A percentile compares a stretch with the other conserved stretches of the same genome.
Conservation (phyloP, 2,329 filamentous ascomycete species). For the Verticillium albo-atrum region DNA sequence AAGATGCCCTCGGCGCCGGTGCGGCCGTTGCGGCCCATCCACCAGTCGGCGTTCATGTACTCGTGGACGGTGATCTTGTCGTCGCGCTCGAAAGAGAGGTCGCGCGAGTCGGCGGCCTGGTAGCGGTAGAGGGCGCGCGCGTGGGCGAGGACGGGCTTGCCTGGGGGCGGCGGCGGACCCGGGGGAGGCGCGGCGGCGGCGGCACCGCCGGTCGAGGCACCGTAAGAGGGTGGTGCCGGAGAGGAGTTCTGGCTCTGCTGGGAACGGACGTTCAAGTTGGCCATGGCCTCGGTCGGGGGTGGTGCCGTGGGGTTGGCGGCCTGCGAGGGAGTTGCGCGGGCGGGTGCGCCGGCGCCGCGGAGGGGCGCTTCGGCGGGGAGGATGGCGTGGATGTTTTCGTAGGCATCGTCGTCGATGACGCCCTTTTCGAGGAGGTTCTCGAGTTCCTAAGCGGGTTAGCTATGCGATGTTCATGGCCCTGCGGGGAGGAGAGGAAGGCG, state of each 20-base stretch:
- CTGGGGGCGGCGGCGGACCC: conserved; percentile 25
- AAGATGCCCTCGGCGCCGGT: conserved; percentile 89
- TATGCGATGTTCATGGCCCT: neutral
- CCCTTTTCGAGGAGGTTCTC: conserved; percentile 82
- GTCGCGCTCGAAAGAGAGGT: conserved; percentile 75
- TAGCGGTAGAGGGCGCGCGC: conserved; percentile 84
- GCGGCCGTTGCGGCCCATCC: conserved; percentile 81
- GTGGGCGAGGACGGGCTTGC: conserved; percentile 60
- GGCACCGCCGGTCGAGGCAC: conserved; percentile 34
- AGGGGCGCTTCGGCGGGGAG: conserved; percentile 69
- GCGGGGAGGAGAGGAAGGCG: too few relatives aligned
- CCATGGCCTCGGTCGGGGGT: conserved; percentile 33
- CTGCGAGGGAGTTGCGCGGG: conserved; percentile 25
- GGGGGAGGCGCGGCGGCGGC: conserved; percentile 16
- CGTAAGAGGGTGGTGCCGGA: conserved; percentile 47
- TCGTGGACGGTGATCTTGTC: conserved; percentile 78
- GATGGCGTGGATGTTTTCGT: conserved; percentile 68
- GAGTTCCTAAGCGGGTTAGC: conserved; percentile 64
- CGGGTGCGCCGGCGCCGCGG: conserved; percentile 37
- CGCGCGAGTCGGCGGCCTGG: conserved; percentile 71
- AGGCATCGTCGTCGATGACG: conserved; percentile 70
- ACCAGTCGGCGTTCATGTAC: conserved; percentile 98
- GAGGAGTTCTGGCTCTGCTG: neutral
- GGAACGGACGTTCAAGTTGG: conserved; percentile 32
- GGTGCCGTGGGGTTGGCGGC: conserved; percentile 17